phyloP scores from a whole-genome alignment of 257 asterid genomes.

The Solanum ossicruentum region DNA sequence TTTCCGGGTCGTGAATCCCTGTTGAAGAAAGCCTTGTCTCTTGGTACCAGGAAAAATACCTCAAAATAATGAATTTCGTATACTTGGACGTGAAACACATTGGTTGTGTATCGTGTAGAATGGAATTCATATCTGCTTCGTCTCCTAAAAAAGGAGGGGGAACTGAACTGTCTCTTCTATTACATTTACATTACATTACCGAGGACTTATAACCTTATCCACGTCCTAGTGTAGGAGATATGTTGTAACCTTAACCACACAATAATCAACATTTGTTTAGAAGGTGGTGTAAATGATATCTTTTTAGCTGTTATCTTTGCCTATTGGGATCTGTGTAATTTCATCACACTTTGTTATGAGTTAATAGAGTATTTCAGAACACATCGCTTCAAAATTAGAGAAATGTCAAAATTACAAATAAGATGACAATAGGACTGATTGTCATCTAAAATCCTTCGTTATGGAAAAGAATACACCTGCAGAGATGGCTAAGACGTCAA shows the following conservation, averaged over 20 bases:
- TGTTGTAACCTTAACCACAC: not conserved
- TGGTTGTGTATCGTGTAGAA: not conserved
- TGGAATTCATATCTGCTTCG: too few species aligned
- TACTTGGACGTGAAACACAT: not conserved
- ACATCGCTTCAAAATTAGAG: not conserved
- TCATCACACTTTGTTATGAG: not conserved
- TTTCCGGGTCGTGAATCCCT: slow-evolving; percentile 63
- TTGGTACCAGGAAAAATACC: not conserved
- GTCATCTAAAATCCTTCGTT: not conserved
- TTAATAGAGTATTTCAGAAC: not conserved
- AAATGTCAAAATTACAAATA: not conserved
- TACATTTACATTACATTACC: too few species aligned
- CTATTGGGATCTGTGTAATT: not conserved
- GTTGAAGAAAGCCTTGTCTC: slow-evolving; percentile 19
- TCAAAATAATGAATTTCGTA: not conserved
- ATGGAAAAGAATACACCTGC: not conserved
- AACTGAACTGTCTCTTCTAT: too few species aligned
- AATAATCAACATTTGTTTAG: not conserved
- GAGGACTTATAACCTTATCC: too few species aligned
- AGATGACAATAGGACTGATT: not conserved
- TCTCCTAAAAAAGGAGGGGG: too few species aligned
- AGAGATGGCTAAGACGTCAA: not conserved
- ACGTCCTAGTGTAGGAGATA: not conserved
- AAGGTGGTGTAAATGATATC: too few species aligned
- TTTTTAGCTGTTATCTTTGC: too few species aligned